Evolutionary conservation across 768 basidiomycete genomes (phyloP), one percentile per base, ranked within the genome.

Genomic region (Suillus plorans): DNA sequence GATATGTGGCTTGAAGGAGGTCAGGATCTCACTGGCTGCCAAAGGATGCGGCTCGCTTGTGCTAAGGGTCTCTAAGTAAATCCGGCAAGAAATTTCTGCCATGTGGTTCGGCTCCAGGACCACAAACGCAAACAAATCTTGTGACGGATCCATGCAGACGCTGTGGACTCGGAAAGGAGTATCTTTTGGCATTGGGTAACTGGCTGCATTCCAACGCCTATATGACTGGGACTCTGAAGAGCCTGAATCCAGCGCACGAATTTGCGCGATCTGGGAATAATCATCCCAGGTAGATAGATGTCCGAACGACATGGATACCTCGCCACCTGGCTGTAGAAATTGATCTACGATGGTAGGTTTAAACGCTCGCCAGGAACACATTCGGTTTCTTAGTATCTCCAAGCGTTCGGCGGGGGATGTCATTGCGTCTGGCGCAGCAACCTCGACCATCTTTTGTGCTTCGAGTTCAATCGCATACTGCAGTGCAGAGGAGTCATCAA

Each of bases 391-490:
- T 20, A 55, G 20, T 13, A 55, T 55, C 53, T 55, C 53, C n/a
- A 55, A 55, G 34, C 53, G 20, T 31, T 55, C 53, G n/a, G 53
- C 53, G 20, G 53, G 53, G 13, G 34, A 55, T 55, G 34, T n/a
- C 34, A 36, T 55, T 34, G 53, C 20, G 6, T n/a, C 53, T n/a
- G 20, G 53, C 10, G 34, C 53, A 37, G 12, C 13, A 4, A 55
- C 34, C 31, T 34, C 53, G 5, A 55, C 53, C 53, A 55, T 55
- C 5, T 55, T 55, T 55, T 55, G 53, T n/a, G 34, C 53, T 55
- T 55, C 53, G 34, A 55, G 53, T 36, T 55, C 53, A 55, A 55
- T 55, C 53, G 12, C 20, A 55, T 55, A 55, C 20, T 55, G 53
- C 53, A 55, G 53, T 36, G 53, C 34, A 7, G 53, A 55, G 12